Evolutionary conservation across 2,329 filamentous ascomycete species (phyloP).

Genomic region (Claviceps monticola): DNA sequence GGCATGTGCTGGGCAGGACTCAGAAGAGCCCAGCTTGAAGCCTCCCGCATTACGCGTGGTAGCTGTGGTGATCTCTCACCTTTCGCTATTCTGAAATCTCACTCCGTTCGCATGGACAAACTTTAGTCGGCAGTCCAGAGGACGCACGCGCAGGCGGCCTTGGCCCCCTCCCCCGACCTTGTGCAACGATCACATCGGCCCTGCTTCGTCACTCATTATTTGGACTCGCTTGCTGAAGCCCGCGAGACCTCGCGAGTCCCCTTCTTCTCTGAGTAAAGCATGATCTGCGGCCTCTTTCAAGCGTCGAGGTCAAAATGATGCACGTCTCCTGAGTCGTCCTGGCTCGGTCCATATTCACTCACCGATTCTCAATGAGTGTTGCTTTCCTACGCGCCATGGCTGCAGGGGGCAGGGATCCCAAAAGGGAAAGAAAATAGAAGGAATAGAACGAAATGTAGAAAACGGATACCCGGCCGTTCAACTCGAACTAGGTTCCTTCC

Average conservation of each 20-base stretch:
- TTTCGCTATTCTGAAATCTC: not conserved
- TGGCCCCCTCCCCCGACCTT: not conserved
- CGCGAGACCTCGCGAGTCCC: not conserved
- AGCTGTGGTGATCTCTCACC: not conserved
- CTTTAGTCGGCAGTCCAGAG: not conserved
- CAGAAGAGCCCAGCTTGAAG: not conserved
- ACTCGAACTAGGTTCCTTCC: not conserved
- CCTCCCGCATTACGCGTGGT: not conserved
- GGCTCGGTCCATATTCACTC: not conserved
- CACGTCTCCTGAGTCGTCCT: not conserved
- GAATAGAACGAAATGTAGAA: not conserved
- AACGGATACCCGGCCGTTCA: not conserved
- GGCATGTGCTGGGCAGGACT: not conserved
- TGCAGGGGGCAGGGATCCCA: not conserved
- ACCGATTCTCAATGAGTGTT: not conserved
- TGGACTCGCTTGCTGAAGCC: constrained; percentile 5
- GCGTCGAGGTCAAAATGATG: not conserved
- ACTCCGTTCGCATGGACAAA: no score
- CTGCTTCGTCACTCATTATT: constrained; percentile 2
- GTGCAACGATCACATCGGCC: constrained; percentile 6
- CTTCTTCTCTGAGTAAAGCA: not conserved
- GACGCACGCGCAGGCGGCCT: not conserved
- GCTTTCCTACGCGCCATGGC: not conserved
- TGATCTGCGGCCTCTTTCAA: not conserved
- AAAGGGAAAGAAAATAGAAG: not conserved